Percentiles rank a stretch among this genome's conserved stretches.
Evolutionary conservation across 2,329 filamentous ascomycete genomes (phyloP).

Genomic region (Aspergillus sp.): DNA sequence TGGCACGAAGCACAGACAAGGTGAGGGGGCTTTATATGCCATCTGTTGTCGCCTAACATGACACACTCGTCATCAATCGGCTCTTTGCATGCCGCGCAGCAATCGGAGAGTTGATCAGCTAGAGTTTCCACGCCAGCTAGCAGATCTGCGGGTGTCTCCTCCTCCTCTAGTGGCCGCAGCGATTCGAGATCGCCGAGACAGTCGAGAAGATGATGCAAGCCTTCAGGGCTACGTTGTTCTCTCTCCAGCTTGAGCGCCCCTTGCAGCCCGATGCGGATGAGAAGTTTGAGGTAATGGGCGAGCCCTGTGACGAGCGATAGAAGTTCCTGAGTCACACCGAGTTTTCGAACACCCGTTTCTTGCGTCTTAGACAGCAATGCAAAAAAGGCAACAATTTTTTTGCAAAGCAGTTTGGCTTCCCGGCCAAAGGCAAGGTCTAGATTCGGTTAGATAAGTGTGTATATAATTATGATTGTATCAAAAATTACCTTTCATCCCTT

Average conservation of each 20-base stretch:
- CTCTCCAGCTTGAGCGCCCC: conserved; percentile 88
- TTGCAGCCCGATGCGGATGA: conserved; percentile 95
- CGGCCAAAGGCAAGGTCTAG: conserved; percentile 83
- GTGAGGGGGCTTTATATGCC: conserved; percentile 72
- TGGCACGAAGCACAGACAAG: conserved; percentile 69
- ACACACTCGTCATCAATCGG: conserved; percentile 95
- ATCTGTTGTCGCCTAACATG: conserved; percentile 70
- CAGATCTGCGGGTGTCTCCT: conserved; percentile 63
- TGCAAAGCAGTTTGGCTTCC: conserved; percentile 98
- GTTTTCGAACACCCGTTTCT: conserved; percentile 81
- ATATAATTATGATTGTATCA: conserved; percentile 17
- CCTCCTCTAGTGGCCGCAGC: conserved; percentile 62
- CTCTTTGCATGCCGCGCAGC: conserved; percentile 76
- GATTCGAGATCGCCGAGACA: conserved; percentile 81
- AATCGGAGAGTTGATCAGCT: conserved; percentile 76
- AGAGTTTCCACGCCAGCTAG: conserved; percentile 65
- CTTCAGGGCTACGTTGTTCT: conserved; percentile 71
- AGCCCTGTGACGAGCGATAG: conserved; percentile 94
- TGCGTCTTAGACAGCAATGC: conserved; percentile 92
- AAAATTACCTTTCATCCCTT: conserved; percentile 71
- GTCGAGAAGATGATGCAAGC: conserved; percentile 78
- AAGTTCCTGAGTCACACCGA: conserved; percentile 97
- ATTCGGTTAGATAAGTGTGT: conserved; percentile 12
- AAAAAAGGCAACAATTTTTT: conserved; percentile 98
- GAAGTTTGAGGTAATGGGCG: conserved; percentile 93